Base-by-base conservation (phyloP, 2,329 filamentous ascomycete species). In the Aspergillus hortae region DNA sequence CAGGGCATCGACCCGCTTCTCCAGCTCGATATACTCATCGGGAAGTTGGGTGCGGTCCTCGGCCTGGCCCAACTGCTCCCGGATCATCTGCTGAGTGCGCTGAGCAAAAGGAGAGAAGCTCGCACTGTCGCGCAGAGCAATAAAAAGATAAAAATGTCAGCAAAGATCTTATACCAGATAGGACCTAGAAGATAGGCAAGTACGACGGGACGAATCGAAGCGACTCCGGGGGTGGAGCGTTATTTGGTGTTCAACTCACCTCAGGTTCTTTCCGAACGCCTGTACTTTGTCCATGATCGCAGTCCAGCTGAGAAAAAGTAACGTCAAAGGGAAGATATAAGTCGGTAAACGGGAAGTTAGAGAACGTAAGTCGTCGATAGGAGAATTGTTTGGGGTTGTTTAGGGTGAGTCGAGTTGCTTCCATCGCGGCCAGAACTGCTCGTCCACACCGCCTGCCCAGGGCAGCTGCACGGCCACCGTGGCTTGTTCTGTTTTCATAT, bases 41-140 rank as follows among this genome's bases (percentile, higher is more conserved):
- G 94, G 94, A 41, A 99, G 89, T 77, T 97, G 88, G 58, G 94
- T 99, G 90, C 94, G 96, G 74, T 97, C 94, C 61, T 96, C 92
- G 56, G 85, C 90, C 75, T 95, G 90, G 47, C 94, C 94, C 56
- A 97, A 84, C 77, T 96, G 92, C 77, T 99, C 94, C 80, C 95
- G 96, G 72, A 96, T 90, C 79, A 92, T 95, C 79, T 99, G 94
- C 74, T 95, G 90, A 52, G 91, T 96, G 68, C 92, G 88, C 67
- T 90, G 88, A 60, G 92, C 91, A 71, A 95, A 96, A 33, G 94
- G 94, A 60, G 90, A 91, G 75, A 97, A 89, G 63, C 87, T 86
- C 60, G 89, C 87, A 69, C 91, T 92, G 67, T 67, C 84, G 71
- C 68, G 77, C 56, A 61, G 56, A 62, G 56, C 80, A 68, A 79